Evolutionary conservation across 1,284 basidiomycete species (phyloP).

Genomic region (Calocybe gambosa): DNA sequence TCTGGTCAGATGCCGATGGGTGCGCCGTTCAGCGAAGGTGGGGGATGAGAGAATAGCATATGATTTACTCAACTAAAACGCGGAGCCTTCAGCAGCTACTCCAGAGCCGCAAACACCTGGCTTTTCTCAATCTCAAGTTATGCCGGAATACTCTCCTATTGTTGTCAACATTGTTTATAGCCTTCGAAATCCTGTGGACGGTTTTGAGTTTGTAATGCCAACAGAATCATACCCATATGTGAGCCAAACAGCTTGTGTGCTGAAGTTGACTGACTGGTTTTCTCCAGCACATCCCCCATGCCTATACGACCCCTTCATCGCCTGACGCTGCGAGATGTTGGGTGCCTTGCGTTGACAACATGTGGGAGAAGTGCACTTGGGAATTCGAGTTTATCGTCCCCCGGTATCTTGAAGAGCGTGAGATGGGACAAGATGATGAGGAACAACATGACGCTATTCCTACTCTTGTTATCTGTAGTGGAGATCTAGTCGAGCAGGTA

Average conservation of each 20-base stretch:
- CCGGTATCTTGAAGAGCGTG: conserved; percentile 70
- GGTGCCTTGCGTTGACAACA: conserved; percentile 94
- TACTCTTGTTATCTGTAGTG: conserved; percentile 87
- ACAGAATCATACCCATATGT: conserved; percentile 81
- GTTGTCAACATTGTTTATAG: conserved; percentile 76
- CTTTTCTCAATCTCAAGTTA: conserved; percentile 33
- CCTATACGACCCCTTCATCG: conserved; percentile 85
- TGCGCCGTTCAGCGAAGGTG: conserved; percentile 45
- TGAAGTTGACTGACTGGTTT: conserved; percentile 19
- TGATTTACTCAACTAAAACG: background rate
- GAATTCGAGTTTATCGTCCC: conserved; percentile 97
- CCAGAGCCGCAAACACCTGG: conserved; percentile 74
- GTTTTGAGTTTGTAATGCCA: conserved; percentile 82
- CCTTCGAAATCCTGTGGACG: conserved; percentile 75
- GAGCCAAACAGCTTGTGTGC: conserved; percentile 30
- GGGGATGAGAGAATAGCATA: conserved; percentile 32
- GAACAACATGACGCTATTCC: conserved; percentile 61
- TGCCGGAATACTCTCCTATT: conserved; percentile 73
- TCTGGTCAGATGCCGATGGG: conserved; percentile 40
- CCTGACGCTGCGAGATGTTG: conserved; percentile 91
- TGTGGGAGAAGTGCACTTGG: conserved; percentile 98
- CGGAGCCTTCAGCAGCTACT: conserved; percentile 47
- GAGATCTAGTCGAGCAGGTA: conserved; percentile 91
- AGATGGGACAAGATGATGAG: conserved; percentile 47
- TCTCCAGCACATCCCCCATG: conserved; percentile 85